Conservation (phyloP, 805 yeast genomes). For the Spathaspora arborariae region DNA sequence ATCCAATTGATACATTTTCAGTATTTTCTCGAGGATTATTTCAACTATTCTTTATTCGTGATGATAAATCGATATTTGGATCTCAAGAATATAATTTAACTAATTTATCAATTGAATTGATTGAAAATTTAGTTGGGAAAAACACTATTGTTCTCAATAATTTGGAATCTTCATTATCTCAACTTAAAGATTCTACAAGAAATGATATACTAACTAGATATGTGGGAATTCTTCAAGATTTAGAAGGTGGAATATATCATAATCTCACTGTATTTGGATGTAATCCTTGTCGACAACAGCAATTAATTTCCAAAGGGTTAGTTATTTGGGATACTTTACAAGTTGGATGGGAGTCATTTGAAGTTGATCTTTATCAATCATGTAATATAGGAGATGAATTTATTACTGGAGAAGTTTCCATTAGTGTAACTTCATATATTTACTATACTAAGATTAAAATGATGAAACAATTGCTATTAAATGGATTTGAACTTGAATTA, state of each 20-base stretch:
- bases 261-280: slow-evolving; percentile 30
- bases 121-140: slow-evolving; percentile 40
- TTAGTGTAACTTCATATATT: slow-evolving; percentile 71
- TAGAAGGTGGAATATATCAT: slow-evolving; percentile 41
- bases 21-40: slow-evolving; percentile 60
- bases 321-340: slow-evolving; percentile 78
- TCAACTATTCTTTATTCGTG: slow-evolving; percentile 59
- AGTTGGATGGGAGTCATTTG: slow-evolving; percentile 66
- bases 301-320: slow-evolving; percentile 53
- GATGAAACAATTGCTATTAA: slow-evolving; percentile 70
- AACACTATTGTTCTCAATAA: slow-evolving; percentile 23
- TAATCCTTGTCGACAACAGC: slow-evolving; percentile 83
- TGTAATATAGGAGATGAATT: slow-evolving; percentile 37
- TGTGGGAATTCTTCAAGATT: slow-evolving; percentile 38
- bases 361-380: slow-evolving; percentile 36
- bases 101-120: slow-evolving; percentile 25
- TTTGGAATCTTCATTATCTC: slow-evolving; percentile 10
- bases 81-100: slow-evolving; percentile 22
- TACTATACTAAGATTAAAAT: slow-evolving; percentile 60
- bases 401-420: slow-evolving; percentile 38
- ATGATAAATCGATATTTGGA: slow-evolving; percentile 59
- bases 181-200: slow-evolving; percentile 7
- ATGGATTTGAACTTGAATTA: slow-evolving; percentile 73
- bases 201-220: slow-evolving; percentile 10
- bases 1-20: slow-evolving; percentile 23